Percentiles rank a stretch among this genome's conserved stretches.
Evolutionary conservation across 176 grass and related monocot genomes (phyloP).

Genomic region (Carex parvula): DNA sequence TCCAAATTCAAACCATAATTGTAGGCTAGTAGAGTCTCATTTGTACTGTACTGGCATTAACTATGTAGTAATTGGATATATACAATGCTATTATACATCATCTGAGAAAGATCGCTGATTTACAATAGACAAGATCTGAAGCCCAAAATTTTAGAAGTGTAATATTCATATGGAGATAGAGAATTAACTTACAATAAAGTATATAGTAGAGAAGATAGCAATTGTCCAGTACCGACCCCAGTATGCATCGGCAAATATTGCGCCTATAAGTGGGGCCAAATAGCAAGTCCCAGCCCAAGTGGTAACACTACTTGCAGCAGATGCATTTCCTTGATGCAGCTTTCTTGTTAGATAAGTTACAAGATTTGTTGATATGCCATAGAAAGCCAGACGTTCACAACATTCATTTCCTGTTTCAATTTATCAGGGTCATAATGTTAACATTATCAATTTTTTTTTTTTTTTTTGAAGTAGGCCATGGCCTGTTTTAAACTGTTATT

Average conservation of each 20-base stretch:
- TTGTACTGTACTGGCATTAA: background rate
- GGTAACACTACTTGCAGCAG: conserved; percentile 74
- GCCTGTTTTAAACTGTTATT: too few species aligned
- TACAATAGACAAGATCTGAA: background rate
- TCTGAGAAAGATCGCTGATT: background rate
- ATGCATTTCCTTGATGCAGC: conserved; percentile 71
- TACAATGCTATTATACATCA: background rate
- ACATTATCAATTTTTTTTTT: background rate
- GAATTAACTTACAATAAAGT: conserved; percentile 67
- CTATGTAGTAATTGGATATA: background rate
- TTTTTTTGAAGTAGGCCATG: too few species aligned
- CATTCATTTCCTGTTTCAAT: conserved; percentile 63
- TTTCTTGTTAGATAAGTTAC: conserved; percentile 83
- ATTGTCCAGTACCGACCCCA: conserved; percentile 94
- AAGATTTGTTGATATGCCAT: conserved; percentile 81
- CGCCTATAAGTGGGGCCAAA: conserved; percentile 70
- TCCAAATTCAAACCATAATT: background rate
- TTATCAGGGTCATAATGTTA: background rate
- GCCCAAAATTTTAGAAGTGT: background rate
- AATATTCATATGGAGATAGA: background rate
- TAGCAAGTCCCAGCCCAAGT: conserved; percentile 89
- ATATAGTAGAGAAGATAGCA: conserved; percentile 66
- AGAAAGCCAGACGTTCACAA: conserved; percentile 78
- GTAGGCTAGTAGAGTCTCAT: background rate
- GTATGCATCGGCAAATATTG: conserved; percentile 84